A percentile compares a stretch with the other conserved stretches of the same genome.
Evolutionary conservation across 2,329 filamentous ascomycete genomes (phyloP).

Genomic region (Trichothecium roseum): DNA sequence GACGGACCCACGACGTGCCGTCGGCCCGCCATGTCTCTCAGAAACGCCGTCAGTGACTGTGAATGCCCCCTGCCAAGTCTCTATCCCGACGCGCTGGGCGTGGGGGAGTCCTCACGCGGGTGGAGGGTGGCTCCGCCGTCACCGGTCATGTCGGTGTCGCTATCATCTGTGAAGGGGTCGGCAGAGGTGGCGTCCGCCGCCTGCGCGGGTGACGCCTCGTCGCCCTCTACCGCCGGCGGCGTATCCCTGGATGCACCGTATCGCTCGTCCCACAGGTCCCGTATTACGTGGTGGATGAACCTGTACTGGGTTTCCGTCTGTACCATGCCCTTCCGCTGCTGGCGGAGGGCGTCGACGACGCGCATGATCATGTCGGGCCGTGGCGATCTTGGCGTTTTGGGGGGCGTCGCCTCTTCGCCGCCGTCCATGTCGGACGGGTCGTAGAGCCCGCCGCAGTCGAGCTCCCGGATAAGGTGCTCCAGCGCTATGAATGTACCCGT

Average conservation of each 20-base stretch:
- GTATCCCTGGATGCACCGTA: constrained; percentile 29
- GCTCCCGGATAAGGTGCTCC: constrained; percentile 79
- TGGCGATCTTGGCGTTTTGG: background rate
- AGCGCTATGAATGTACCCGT: constrained; percentile 93
- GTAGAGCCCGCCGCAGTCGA: constrained; percentile 61
- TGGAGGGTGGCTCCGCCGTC: constrained; percentile 2
- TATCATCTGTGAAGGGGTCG: constrained; percentile 30
- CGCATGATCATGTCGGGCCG: constrained; percentile 59
- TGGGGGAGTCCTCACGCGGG: no score
- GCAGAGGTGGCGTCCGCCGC: constrained; percentile 38
- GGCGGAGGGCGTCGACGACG: constrained; percentile 68
- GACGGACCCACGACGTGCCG: no score
- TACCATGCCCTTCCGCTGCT: constrained; percentile 93
- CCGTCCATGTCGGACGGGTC: constrained; percentile 18
- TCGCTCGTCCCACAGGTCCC: constrained; percentile 61
- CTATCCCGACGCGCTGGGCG: background rate
- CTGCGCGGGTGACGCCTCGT: constrained; percentile 41
- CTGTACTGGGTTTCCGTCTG: constrained; percentile 75
- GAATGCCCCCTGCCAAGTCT: no score
- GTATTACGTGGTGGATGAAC: constrained; percentile 82
- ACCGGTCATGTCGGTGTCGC: constrained; percentile 8
- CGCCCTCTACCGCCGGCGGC: constrained; percentile 12
- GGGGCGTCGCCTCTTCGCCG: background rate
- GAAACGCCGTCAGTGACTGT: no score
- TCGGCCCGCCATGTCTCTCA: no score